Percentiles rank a stretch among this genome's conserved stretches.
phyloP scores from a whole-genome alignment of 2,329 filamentous ascomycete species.

The Claviceps sp. region DNA sequence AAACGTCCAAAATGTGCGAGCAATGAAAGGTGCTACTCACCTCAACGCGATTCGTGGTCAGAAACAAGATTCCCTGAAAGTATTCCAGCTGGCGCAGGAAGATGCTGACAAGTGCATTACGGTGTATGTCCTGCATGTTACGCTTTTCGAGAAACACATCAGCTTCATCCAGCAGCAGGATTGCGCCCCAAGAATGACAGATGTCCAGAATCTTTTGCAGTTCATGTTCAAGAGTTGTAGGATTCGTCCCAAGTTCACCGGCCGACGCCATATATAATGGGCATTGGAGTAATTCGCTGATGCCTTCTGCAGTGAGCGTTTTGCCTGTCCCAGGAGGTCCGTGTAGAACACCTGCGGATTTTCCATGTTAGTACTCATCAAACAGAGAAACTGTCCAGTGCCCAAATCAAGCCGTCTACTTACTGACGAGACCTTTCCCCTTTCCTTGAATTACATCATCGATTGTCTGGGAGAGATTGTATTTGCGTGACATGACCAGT shows the following conservation, averaged over 20 bases:
- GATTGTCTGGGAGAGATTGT: slow-evolving; percentile 66
- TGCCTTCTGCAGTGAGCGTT: slow-evolving; percentile 76
- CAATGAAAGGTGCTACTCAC: slow-evolving; percentile 17
- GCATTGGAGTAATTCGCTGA: slow-evolving; percentile 68
- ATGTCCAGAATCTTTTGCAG: slow-evolving; percentile 77
- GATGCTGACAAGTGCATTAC: slow-evolving; percentile 75
- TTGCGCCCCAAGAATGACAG: slow-evolving; percentile 74
- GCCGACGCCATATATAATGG: slow-evolving; percentile 75
- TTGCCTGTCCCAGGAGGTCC: slow-evolving; percentile 82
- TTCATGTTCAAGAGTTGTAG: slow-evolving; percentile 58
- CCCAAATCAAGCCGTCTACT: slow-evolving; percentile 11
- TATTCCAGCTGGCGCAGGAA: slow-evolving; percentile 82
- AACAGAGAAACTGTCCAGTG: not conserved
- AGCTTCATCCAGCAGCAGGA: slow-evolving; percentile 74
- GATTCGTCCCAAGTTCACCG: slow-evolving; percentile 70
- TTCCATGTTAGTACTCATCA: not conserved
- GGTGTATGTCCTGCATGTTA: slow-evolving; percentile 69
- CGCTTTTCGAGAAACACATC: slow-evolving; percentile 77
- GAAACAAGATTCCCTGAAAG: slow-evolving; percentile 80
- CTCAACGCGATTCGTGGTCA: slow-evolving; percentile 79
- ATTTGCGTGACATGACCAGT: slow-evolving; percentile 73
- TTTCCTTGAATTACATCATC: slow-evolving; percentile 77
- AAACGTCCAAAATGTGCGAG: not conserved
- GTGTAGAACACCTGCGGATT: slow-evolving; percentile 50
- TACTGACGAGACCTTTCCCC: slow-evolving; percentile 66